Percentiles rank a stretch among this genome's conserved stretches.
These are phyloP conservation scores for Leucocoprinus birnbaumii DNA, from an alignment of 768 basidiomycete genomes.

Conservation along the genomic window DNA sequence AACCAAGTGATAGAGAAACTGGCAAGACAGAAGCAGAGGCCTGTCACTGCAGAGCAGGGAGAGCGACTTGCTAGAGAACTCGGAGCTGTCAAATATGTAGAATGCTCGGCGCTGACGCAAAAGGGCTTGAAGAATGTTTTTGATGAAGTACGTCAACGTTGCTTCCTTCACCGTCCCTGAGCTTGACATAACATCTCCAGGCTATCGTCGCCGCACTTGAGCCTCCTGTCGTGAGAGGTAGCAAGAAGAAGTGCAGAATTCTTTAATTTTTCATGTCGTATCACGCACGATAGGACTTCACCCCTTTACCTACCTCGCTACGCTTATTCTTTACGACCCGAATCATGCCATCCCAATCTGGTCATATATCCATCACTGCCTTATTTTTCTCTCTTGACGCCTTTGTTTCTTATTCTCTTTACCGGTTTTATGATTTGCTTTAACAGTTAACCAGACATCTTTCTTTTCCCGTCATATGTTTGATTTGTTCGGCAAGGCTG, in stretches of 20 bases:
- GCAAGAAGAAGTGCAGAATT: conserved; percentile 77
- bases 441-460: conserved; percentile 39
- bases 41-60: conserved; percentile 84
- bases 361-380: conserved; percentile 43
- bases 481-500: conserved; percentile 14
- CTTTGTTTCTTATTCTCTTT: conserved; percentile 33
- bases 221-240: conserved; percentile 88
- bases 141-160: conserved; percentile 76
- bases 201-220: conserved; percentile 99
- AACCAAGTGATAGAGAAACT: conserved; percentile 92
- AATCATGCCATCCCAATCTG: conserved; percentile 38
- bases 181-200: conserved; percentile 34
- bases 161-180: conserved; percentile 3
- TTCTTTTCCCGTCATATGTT: conserved; percentile 19
- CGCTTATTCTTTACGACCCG: conserved; percentile 30
- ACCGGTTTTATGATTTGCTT: conserved; percentile 15
- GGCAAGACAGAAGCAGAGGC: conserved; percentile 93
- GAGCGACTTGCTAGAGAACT: conserved; percentile 95
- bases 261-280: conserved; percentile 46
- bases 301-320: conserved; percentile 21
- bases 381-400: conserved; percentile 22
- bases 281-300: conserved; percentile 19
- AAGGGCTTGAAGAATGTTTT: conserved; percentile 99
- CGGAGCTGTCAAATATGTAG: conserved; percentile 98
- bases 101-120: conserved; percentile 98